Percentiles rank a stretch among this genome's conserved stretches.
Conservation (phyloP, 176 grass and related monocot genomes). For the Carex littledalei region DNA sequence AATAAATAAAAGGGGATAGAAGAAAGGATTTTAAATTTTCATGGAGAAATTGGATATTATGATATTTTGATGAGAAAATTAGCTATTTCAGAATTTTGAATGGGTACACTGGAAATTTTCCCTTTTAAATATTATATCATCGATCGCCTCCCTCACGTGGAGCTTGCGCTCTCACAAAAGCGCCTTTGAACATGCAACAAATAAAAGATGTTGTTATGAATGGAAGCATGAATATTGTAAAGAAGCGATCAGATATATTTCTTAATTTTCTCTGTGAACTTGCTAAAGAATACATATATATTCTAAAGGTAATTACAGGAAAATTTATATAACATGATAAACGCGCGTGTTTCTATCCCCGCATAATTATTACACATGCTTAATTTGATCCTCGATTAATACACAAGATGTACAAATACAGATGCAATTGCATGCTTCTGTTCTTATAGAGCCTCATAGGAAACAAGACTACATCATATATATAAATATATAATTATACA, state of each 20-base stretch:
- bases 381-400: neutral
- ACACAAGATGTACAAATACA: neutral
- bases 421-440: neutral
- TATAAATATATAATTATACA: neutral
- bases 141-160: no score
- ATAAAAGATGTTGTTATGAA: no score
- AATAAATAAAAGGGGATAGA: no score
- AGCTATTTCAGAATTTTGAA: no score
- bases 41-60: no score
- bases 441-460: neutral
- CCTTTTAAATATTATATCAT: no score
- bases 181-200: no score
- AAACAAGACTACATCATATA: neutral
- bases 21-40: no score
- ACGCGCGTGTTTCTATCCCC: neutral
- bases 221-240: neutral
- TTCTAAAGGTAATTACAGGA: neutral
- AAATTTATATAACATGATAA: neutral
- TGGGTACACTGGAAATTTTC: no score
- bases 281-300: neutral
- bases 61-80: no score
- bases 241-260: neutral
- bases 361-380: neutral
- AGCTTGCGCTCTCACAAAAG: no score
- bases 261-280: neutral